phyloP scores from a whole-genome alignment of 768 basidiomycete genomes.

The Leccinum subtestaceum region DNA sequence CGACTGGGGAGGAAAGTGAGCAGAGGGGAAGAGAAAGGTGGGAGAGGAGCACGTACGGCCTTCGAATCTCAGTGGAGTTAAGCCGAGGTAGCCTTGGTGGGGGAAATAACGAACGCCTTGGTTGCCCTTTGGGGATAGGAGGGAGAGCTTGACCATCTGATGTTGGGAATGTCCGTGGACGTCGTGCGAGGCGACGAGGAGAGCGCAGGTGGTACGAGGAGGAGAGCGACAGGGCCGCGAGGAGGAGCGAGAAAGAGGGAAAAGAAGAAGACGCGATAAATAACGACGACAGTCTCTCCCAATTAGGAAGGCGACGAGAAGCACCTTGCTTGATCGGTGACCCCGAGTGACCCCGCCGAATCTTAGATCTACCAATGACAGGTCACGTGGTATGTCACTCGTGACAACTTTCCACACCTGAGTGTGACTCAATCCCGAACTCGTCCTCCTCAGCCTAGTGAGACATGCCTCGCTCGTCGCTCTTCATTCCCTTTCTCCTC shows the following conservation, averaged over 20 bases:
- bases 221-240: constrained; percentile 13
- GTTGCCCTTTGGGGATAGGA: constrained; percentile 70
- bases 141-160: constrained; percentile 65
- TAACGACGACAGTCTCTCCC: constrained; percentile 24
- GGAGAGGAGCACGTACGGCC: constrained; percentile 49
- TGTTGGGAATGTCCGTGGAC: constrained; percentile 9
- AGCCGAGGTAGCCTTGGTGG: constrained; percentile 71
- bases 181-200: constrained; percentile 16
- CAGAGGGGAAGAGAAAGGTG: not conserved
- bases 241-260: constrained; percentile 20
- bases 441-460: not conserved
- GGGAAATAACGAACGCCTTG: constrained; percentile 71
- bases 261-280: constrained; percentile 35
- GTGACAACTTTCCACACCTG: constrained; percentile 10
- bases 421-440: constrained; percentile 8
- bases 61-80: constrained; percentile 76
- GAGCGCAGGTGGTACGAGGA: constrained; percentile 17
- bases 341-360: constrained; percentile 21
- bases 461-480: constrained; percentile 56
- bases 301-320: constrained; percentile 33
- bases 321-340: constrained; percentile 27
- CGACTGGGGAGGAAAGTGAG: constrained; percentile 41
- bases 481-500: constrained; percentile 77
- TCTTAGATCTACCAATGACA: constrained; percentile 24
- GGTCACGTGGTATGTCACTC: constrained; percentile 23